phyloP scores from a whole-genome alignment of 2,329 filamentous ascomycete species.

The Helotiales sp. region DNA sequence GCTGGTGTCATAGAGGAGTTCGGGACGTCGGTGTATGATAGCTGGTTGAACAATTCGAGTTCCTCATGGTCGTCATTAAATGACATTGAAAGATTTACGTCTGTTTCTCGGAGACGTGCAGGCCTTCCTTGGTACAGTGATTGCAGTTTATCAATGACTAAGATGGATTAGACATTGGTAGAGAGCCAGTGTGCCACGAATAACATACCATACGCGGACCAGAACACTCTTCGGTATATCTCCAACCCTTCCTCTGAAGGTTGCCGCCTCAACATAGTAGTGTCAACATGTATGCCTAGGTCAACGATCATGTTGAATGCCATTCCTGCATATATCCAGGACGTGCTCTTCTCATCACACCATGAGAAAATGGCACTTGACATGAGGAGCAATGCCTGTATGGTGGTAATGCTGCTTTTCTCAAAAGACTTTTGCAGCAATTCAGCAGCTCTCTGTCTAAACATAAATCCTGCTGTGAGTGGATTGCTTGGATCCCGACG shows the following conservation, averaged over 20 bases:
- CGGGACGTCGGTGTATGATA: constrained; percentile 38
- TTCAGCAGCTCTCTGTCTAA: constrained; percentile 41
- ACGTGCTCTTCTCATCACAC: constrained; percentile 50
- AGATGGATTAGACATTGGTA: neutral
- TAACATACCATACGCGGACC: constrained; percentile 33
- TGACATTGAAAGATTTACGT: constrained; percentile 46
- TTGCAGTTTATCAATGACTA: constrained; percentile 51
- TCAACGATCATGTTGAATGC: constrained; percentile 57
- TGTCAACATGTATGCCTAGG: constrained; percentile 51
- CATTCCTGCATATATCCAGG: constrained; percentile 59
- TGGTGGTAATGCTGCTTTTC: constrained; percentile 52
- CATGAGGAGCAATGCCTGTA: constrained; percentile 54
- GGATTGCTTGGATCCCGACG: constrained; percentile 21
- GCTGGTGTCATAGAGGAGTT: constrained; percentile 39
- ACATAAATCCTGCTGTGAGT: constrained; percentile 14
- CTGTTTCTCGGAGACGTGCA: constrained; percentile 45
- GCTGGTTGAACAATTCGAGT: constrained; percentile 50
- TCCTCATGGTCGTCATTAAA: constrained; percentile 54
- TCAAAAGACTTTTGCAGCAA: constrained; percentile 48
- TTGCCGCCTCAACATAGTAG: constrained; percentile 18
- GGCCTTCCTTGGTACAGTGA: constrained; percentile 55
- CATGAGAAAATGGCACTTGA: constrained; percentile 50
- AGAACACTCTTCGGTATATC: constrained; percentile 36
- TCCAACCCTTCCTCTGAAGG: constrained; percentile 34
- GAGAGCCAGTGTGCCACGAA: neutral